These are phyloP conservation scores for Sphagnum contortum DNA, from an alignment of 225 moss, liverwort and hornwort genomes.

Conservation along the genomic window DNA sequence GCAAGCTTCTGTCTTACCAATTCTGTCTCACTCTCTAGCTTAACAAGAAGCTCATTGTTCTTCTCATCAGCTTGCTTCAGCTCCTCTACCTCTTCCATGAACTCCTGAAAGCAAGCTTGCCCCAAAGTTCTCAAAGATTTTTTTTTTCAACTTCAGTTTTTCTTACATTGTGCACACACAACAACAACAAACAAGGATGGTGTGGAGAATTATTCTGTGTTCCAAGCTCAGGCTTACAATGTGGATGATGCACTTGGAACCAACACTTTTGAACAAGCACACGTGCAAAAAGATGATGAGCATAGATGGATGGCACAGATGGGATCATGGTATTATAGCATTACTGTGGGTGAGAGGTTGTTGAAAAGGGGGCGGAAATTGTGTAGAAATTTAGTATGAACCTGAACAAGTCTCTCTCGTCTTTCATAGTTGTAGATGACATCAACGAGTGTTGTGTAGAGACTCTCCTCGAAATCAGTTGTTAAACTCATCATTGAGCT, in stretches of 20 bases:
- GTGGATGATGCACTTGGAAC: constrained; percentile 1
- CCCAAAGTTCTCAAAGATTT: constrained; percentile 6
- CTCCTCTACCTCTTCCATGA: constrained; percentile 65
- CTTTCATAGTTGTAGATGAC: constrained; percentile 60
- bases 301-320: too few species aligned
- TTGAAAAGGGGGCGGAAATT: too few species aligned
- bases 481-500: constrained; percentile 15
- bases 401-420: constrained; percentile 80
- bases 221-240: background rate
- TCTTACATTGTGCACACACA: background rate
- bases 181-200: background rate
- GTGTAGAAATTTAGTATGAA: constrained; percentile 2
- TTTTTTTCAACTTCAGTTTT: constrained; percentile 4
- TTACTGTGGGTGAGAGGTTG: too few species aligned
- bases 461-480: constrained; percentile 40
- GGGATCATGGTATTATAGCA: too few species aligned
- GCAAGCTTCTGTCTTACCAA: constrained; percentile 45
- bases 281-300: too few species aligned
- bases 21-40: constrained; percentile 60
- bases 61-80: constrained; percentile 58
- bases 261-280: too few species aligned
- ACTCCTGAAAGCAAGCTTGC: constrained; percentile 27
- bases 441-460: constrained; percentile 45
- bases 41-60: constrained; percentile 43
- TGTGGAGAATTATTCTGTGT: background rate